Evolutionary conservation across 345 rosid species (phyloP).

Genomic region (Lepidium africanum): DNA sequence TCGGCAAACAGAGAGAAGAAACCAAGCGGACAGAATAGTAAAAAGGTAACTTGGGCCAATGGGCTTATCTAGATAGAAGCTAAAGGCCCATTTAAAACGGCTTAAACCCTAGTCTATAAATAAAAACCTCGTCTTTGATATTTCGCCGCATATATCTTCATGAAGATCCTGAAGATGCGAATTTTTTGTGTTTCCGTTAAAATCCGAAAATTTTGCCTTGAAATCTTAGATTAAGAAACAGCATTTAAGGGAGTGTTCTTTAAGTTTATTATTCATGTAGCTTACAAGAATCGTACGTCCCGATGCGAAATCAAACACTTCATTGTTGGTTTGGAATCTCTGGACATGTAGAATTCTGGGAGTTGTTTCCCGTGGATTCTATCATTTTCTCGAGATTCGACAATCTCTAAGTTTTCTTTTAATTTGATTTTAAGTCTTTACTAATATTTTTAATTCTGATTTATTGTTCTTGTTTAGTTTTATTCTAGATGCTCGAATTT

Average conservation of each 20-base stretch:
- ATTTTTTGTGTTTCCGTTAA: background rate
- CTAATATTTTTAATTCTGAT: background rate
- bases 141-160: conserved; percentile 4
- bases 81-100: background rate
- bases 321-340: conserved; percentile 15
- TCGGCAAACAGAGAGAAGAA: background rate
- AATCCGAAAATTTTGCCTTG: background rate
- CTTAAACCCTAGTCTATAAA: conserved; percentile 12
- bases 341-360: conserved; percentile 24
- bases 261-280: conserved; percentile 13
- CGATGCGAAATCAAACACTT: conserved; percentile 20
- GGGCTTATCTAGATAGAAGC: background rate
- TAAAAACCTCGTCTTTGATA: background rate
- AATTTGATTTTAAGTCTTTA: background rate
- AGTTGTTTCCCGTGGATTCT: conserved; percentile 1
- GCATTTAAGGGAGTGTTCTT: conserved; percentile 17
- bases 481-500: background rate
- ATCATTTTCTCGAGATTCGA: conserved; percentile 32
- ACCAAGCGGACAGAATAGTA: background rate
- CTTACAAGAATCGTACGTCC: conserved; percentile 2
- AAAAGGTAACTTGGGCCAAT: background rate
- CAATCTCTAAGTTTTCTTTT: background rate
- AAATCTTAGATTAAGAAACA: background rate
- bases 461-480: background rate
- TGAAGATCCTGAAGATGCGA: background rate